Evolutionary conservation across 768 basidiomycete species (phyloP), one percentile per base, ranked within the genome.

Genomic region (Vishniacozyma victoriae): DNA sequence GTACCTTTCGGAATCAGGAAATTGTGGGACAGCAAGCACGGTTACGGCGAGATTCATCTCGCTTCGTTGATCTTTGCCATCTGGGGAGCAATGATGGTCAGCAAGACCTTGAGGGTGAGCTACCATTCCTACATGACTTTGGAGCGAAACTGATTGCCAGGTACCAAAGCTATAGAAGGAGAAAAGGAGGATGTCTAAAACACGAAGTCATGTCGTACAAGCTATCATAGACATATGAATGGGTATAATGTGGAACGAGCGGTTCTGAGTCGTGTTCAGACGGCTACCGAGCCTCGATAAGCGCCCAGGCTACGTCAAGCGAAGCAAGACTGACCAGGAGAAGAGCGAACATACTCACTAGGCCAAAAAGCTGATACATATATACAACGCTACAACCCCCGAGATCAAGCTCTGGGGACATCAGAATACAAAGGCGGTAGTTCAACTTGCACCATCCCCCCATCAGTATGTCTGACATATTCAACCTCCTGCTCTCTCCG

Each of bases 11-110:
- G 61, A 2, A 41, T 67, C 15, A 37, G 63, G 22, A 51, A 38
- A 27, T 59, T 67, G 35, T 65, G 62, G 48, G 62, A 58, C n/a
- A 49, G 62, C 19, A 58, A 55, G 33, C 52, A 57, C 3, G 68
- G 70, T 5, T 50, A 43, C 26, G 67, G 71, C 12, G 93, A 97
- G 59, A 61, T 97, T 40, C 95, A 99, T 72, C 73, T 80, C 31
- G 82, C 83, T 35, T 82, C 82, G 62, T 53, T 87, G 27, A 64
- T 92, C n/a, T 88, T 90, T 71, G 84, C 76, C 5, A 67, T 77
- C 12, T 97, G 91, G 92, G 93, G 86, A 7, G 85, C 90, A 14
- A 85, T 87, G 40, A 97, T 99, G 93, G 87, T 99, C 55, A 92
- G 88, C 78, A 97, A 97, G 75, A 97, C 95, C 14, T 76, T 99